These are phyloP conservation scores for Talaromyces pinophilus DNA, from an alignment of 2,329 filamentous ascomycete genomes.

Conservation along the genomic window DNA sequence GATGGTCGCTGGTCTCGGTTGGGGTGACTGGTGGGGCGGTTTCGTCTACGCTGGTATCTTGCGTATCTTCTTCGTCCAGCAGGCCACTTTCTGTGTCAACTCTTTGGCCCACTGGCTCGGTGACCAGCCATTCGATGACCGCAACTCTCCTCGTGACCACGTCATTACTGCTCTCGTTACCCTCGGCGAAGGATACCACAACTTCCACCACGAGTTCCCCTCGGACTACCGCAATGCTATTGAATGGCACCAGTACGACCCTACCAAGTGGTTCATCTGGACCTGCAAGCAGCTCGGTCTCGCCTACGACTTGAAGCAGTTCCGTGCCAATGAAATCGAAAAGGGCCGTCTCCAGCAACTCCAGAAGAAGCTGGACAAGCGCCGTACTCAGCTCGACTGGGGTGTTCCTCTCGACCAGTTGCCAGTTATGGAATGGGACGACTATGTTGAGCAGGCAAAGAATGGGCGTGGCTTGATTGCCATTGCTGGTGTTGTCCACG, in stretches of 20 bases:
- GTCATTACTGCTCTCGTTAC: constrained; percentile 82
- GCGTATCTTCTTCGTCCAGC: constrained; percentile 85
- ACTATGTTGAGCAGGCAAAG: constrained; percentile 76
- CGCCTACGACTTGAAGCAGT: constrained; percentile 85
- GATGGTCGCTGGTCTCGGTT: constrained; percentile 72
- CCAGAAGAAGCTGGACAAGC: constrained; percentile 91
- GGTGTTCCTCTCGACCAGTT: constrained; percentile 81
- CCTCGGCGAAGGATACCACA: constrained; percentile 87
- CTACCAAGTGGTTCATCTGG: constrained; percentile 89
- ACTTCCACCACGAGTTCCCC: constrained; percentile 94
- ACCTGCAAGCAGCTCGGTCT: constrained; percentile 80
- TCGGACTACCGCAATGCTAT: constrained; percentile 92
- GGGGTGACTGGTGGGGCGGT: constrained; percentile 79
- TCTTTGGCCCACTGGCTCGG: constrained; percentile 88
- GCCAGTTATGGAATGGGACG: constrained; percentile 82
- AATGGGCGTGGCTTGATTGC: constrained; percentile 75
- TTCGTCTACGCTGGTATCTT: constrained; percentile 84
- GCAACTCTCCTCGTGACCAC: constrained; percentile 86
- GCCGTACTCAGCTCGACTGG: constrained; percentile 81
- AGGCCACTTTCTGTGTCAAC: constrained; percentile 92
- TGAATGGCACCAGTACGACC: constrained; percentile 88
- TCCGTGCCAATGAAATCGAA: constrained; percentile 88
- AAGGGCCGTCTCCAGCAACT: constrained; percentile 85
- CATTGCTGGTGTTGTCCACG: constrained; percentile 82
- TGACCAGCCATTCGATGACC: constrained; percentile 89